Evolutionary conservation across 805 yeast species (phyloP).

Genomic region (Suhomyces sp.): DNA sequence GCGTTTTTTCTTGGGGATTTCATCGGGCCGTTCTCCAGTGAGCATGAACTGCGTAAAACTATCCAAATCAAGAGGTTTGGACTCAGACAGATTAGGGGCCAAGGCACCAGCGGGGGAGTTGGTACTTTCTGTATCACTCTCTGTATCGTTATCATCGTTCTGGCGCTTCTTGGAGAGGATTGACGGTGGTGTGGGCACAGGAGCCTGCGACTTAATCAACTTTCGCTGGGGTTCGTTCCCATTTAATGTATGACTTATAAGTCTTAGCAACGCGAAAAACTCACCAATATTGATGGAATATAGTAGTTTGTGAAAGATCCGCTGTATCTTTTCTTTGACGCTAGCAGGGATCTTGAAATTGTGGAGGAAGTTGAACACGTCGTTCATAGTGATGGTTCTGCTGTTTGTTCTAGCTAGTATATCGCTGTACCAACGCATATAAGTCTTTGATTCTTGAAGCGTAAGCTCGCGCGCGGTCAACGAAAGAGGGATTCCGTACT

Average conservation of each 20-base stretch:
- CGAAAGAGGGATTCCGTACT: slow-evolving; percentile 54
- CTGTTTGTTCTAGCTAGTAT: slow-evolving; percentile 68
- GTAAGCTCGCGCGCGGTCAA: slow-evolving; percentile 68
- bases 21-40: slow-evolving; percentile 71
- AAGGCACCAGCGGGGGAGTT: not conserved
- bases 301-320: slow-evolving; percentile 49
- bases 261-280: slow-evolving; percentile 81
- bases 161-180: slow-evolving; percentile 62
- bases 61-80: slow-evolving; percentile 67
- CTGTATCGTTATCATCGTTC: slow-evolving; percentile 40
- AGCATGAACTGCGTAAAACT: slow-evolving; percentile 79
- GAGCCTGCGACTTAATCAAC: slow-evolving; percentile 53
- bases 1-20: slow-evolving; percentile 35
- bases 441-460: slow-evolving; percentile 75
- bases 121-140: slow-evolving; percentile 1
- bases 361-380: slow-evolving; percentile 72
- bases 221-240: slow-evolving; percentile 54
- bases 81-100: slow-evolving; percentile 7
- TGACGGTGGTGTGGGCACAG: slow-evolving; percentile 76
- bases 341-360: slow-evolving; percentile 65
- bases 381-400: slow-evolving; percentile 64
- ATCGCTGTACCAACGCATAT: slow-evolving; percentile 91
- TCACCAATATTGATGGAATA: slow-evolving; percentile 78
- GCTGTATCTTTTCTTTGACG: slow-evolving; percentile 48
- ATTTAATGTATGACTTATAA: slow-evolving; percentile 67